These are phyloP conservation scores for Crithidia mellificae DNA, from an alignment of 208 protist species.

Conservation along the genomic window DNA sequence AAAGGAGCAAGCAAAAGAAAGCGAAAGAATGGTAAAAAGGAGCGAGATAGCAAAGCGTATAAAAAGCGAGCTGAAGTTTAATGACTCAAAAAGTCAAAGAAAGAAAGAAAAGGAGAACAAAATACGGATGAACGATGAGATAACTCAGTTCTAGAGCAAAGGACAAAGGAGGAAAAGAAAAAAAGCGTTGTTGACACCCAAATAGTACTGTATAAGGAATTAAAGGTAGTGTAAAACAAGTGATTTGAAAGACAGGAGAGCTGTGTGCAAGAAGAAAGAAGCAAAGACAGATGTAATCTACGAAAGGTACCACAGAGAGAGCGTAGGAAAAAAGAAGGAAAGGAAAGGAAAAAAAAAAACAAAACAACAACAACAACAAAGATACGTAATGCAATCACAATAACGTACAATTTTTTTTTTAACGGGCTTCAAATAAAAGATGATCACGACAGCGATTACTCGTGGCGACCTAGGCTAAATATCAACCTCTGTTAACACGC, in stretches of 20 bases:
- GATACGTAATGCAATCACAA: neutral
- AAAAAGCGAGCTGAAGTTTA: too few species aligned
- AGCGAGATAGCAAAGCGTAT: too few species aligned
- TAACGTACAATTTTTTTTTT: neutral
- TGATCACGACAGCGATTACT: too few species aligned
- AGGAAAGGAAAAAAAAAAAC: neutral
- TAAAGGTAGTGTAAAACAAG: neutral
- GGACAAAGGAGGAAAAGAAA: too few species aligned
- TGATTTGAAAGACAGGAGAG: neutral
- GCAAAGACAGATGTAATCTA: neutral
- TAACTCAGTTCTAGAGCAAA: neutral
- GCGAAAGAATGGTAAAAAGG: too few species aligned
- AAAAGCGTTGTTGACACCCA: neutral
- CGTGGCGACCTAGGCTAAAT: too few species aligned
- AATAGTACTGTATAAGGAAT: neutral
- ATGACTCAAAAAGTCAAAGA: too few species aligned
- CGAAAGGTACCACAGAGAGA: neutral
- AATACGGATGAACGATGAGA: neutral
- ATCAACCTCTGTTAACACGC: too few species aligned
- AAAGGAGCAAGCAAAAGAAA: too few species aligned
- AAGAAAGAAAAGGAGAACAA: neutral
- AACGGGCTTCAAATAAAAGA: neutral
- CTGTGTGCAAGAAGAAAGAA: neutral
- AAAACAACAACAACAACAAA: slow-evolving; percentile 15
- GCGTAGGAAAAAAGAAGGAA: neutral